These are phyloP conservation scores for Talaromyces sp. DNA, from an alignment of 2,329 filamentous ascomycete genomes.

Conservation along the genomic window DNA sequence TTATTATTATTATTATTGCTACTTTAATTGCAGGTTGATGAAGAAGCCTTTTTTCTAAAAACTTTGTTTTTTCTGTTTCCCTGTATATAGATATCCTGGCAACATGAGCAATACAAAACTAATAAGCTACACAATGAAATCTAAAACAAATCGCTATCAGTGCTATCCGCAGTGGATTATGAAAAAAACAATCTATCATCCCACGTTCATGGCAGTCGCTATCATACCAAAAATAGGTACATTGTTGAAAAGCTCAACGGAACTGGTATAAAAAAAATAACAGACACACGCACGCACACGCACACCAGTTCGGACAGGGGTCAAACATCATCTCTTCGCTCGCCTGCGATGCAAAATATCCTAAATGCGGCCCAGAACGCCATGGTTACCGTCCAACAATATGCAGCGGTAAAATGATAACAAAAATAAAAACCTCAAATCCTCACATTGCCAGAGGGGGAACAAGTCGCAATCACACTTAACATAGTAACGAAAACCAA, in stretches of 20 bases:
- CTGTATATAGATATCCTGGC: background rate
- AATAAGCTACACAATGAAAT: background rate
- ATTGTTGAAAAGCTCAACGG: background rate
- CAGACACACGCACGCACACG: background rate
- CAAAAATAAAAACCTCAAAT: slow-evolving; percentile 8
- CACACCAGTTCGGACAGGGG: background rate
- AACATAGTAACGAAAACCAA: background rate
- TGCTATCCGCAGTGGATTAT: background rate
- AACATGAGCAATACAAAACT: background rate
- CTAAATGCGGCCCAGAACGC: slow-evolving; percentile 8
- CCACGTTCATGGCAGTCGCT: background rate
- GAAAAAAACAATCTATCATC: background rate
- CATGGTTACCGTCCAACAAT: background rate
- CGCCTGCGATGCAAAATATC: slow-evolving; percentile 14
- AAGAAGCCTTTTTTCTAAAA: too few species aligned
- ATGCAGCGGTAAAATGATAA: slow-evolving; percentile 9
- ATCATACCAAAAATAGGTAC: background rate
- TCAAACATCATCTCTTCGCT: slow-evolving; percentile 8
- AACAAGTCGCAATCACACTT: background rate
- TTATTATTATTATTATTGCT: too few species aligned
- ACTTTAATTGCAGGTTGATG: too few species aligned
- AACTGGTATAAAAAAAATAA: background rate
- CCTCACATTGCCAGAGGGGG: background rate
- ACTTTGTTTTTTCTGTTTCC: background rate
- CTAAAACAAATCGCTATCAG: background rate